Percentiles rank a stretch among this genome's conserved stretches.
phyloP scores from a whole-genome alignment of 495 filamentous ascomycete species.

The Talaromyces ruber region DNA sequence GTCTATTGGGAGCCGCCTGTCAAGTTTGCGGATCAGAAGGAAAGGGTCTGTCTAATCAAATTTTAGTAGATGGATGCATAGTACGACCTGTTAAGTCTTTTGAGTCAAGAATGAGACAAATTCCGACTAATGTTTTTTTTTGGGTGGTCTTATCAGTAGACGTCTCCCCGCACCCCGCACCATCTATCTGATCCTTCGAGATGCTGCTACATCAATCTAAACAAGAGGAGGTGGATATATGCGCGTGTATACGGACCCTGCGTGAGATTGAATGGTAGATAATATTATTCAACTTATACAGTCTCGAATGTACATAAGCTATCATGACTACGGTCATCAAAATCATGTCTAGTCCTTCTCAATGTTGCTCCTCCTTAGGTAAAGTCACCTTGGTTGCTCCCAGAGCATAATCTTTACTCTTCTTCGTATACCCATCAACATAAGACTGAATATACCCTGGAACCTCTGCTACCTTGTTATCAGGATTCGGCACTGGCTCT shows the following conservation, averaged over 20 bases:
- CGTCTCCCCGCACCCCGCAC: neutral
- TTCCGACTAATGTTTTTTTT: neutral
- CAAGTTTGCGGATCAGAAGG: neutral
- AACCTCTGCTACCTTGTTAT: conserved; percentile 49
- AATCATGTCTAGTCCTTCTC: conserved; percentile 1
- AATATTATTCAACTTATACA: neutral
- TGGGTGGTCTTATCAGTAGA: neutral
- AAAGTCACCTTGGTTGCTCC: conserved; percentile 28
- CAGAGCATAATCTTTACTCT: conserved; percentile 43
- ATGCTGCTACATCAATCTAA: neutral
- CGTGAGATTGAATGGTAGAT: neutral
- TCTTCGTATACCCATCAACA: conserved; percentile 43
- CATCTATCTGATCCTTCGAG: neutral
- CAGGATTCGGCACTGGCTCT: conserved; percentile 54
- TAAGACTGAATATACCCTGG: conserved; percentile 59
- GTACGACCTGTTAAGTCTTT: neutral
- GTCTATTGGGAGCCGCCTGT: neutral
- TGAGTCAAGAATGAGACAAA: neutral
- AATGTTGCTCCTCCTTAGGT: conserved; percentile 31
- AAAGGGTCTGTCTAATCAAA: neutral
- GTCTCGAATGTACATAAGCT: neutral
- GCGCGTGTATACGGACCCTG: neutral
- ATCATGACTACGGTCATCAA: neutral
- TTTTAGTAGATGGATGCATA: neutral
- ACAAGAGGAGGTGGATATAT: neutral